phyloP scores from a whole-genome alignment of 371 early-diverging fungal genomes.

The Neoconidiobolus thromboides region DNA sequence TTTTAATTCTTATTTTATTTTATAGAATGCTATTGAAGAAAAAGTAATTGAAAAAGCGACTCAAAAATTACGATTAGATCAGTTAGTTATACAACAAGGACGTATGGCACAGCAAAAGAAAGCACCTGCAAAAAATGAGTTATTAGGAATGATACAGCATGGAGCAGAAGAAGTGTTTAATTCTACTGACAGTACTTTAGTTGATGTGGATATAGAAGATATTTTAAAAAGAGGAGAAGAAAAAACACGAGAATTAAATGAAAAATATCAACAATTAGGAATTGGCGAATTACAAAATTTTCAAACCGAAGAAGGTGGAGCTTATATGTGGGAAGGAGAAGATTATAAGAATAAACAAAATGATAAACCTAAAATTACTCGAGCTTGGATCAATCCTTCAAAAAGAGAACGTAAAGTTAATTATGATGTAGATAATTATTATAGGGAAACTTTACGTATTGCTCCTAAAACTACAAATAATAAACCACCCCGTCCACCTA shows the following conservation, averaged over 20 bases:
- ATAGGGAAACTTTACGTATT: conserved; percentile 52
- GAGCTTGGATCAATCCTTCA: conserved; percentile 68
- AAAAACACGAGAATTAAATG: conserved; percentile 74
- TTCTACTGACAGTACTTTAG: conserved; percentile 23
- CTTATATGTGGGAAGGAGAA: conserved; percentile 94
- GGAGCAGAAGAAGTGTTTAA: conserved; percentile 84
- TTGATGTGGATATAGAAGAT: conserved; percentile 72
- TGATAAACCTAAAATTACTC: conserved; percentile 10
- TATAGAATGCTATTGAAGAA: conserved; percentile 83
- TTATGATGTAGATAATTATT: conserved; percentile 77
- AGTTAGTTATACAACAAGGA: conserved; percentile 89
- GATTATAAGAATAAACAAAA: conserved; percentile 26
- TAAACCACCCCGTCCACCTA: conserved; percentile 39
- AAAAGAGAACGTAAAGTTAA: conserved; percentile 76
- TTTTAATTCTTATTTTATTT: neutral
- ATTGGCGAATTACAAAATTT: conserved; percentile 81
- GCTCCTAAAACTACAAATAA: conserved; percentile 25
- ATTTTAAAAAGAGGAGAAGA: conserved; percentile 73
- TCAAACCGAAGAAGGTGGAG: conserved; percentile 42
- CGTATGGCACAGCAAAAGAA: conserved; percentile 16
- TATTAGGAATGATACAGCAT: conserved; percentile 88
- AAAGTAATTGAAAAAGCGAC: conserved; percentile 92
- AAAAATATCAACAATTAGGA: conserved; percentile 69
- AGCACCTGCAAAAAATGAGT: conserved; percentile 44
- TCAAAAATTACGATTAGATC: conserved; percentile 93